Evolutionary conservation across 2,329 filamentous ascomycete species (phyloP).

Genomic region (Ascochyta clinopodiicola): DNA sequence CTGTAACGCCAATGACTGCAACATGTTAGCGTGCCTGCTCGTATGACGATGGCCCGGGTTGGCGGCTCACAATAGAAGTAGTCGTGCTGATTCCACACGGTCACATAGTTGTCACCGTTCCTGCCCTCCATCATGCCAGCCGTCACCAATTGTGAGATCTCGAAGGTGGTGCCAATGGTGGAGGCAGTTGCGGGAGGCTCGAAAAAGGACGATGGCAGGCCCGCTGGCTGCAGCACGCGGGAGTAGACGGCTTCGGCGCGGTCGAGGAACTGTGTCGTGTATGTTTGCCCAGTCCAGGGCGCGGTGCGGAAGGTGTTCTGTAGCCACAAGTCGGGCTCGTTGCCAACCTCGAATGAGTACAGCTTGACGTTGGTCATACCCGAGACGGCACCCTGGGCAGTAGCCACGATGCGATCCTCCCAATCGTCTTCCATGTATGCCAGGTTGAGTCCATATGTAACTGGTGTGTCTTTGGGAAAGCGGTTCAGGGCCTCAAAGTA

Average conservation of each 20-base stretch:
- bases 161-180: slow-evolving; percentile 59
- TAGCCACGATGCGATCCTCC: slow-evolving; percentile 50
- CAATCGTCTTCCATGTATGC: slow-evolving; percentile 56
- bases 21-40: slow-evolving; percentile 20
- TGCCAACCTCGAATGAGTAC: slow-evolving; percentile 53
- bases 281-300: slow-evolving; percentile 53
- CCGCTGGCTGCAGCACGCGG: slow-evolving; percentile 54
- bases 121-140: slow-evolving; percentile 49
- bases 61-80: slow-evolving; percentile 56
- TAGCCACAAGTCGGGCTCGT: slow-evolving; percentile 53
- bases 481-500: slow-evolving; percentile 58
- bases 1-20: slow-evolving; percentile 55
- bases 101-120: slow-evolving; percentile 49
- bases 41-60: neutral
- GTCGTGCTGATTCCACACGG: slow-evolving; percentile 61
- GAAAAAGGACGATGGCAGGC: slow-evolving; percentile 54
- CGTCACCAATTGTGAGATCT: slow-evolving; percentile 51
- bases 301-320: slow-evolving; percentile 56
- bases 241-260: slow-evolving; percentile 54
- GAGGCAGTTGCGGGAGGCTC: slow-evolving; percentile 58
- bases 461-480: slow-evolving; percentile 57
- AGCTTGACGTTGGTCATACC: slow-evolving; percentile 49
- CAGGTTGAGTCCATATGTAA: slow-evolving; percentile 60
- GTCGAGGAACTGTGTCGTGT: slow-evolving; percentile 55
- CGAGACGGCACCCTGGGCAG: slow-evolving; percentile 50